phyloP scores from a whole-genome alignment of 2,329 filamentous ascomycete genomes.

The Alternaria arbusti region DNA sequence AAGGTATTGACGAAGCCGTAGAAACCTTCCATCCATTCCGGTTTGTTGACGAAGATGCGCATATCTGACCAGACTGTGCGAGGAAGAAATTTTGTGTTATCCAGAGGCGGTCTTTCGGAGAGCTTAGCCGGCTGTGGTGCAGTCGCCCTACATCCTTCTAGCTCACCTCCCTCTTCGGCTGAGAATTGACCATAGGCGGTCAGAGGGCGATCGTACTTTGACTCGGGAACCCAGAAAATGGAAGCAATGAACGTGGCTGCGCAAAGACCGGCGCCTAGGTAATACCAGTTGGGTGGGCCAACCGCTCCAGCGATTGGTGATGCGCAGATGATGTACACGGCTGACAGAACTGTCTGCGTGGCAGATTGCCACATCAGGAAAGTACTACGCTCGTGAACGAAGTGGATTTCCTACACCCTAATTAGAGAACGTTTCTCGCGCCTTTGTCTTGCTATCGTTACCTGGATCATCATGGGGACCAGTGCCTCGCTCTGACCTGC shows the following conservation, averaged over 20 bases:
- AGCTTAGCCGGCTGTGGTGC: neutral
- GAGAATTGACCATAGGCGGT: constrained; percentile 41
- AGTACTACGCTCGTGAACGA: constrained; percentile 54
- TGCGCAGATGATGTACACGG: constrained; percentile 50
- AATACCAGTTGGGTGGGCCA: constrained; percentile 54
- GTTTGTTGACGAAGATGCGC: constrained; percentile 49
- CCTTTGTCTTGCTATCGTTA: neutral
- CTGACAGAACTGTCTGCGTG: constrained; percentile 49
- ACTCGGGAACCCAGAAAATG: constrained; percentile 53
- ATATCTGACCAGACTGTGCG: constrained; percentile 50
- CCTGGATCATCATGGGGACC: constrained; percentile 50
- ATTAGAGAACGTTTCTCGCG: neutral
- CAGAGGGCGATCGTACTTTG: constrained; percentile 50
- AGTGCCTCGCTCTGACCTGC: constrained; percentile 54
- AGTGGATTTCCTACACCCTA: constrained; percentile 42
- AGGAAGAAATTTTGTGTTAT: constrained; percentile 46
- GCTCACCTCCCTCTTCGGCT: neutral
- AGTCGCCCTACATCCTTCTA: neutral
- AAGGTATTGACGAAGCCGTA: constrained; percentile 42
- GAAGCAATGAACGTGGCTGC: constrained; percentile 46
- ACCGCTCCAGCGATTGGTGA: constrained; percentile 53
- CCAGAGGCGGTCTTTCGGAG: constrained; percentile 34
- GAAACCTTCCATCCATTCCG: constrained; percentile 48
- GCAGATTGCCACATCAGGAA: constrained; percentile 52
- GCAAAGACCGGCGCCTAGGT: constrained; percentile 47